Evolutionary conservation across 768 basidiomycete species (phyloP), one percentile per base, ranked within the genome.

Genomic region (Rhizopogon vulgaris): DNA sequence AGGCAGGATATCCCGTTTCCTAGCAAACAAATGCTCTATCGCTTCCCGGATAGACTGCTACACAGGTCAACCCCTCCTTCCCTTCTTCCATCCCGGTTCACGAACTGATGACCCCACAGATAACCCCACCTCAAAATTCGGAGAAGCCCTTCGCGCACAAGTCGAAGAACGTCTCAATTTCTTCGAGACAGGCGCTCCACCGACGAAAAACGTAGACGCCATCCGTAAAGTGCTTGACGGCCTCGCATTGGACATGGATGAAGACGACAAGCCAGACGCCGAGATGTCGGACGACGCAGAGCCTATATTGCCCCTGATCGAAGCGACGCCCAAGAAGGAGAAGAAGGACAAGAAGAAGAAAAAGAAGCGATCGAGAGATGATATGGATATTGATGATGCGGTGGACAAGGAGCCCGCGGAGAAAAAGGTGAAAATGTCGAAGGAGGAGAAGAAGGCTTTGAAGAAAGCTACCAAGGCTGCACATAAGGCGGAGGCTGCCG

Each of bases 11-110:
- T 96, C 94, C 3, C 86, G 95, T n/a, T 98, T 97, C 81, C 77
- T 98, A 7, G 95, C 95, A 37, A 98, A 98, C 79, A 98, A 98
- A 71, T 94, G 92, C 65, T 94, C 94, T 51, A 97, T 98, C 60
- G 95, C 95, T 2, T 90, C 92, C 14, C 80, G 95, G 50, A 97
- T 98, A 70, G 95, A 98, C 67, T 97, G 94, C 69, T 98, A 89
- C 65, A 77, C 86, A 2, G 90, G 90, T 88, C 60, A 50, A 79
- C 61, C 12, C 11, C 30, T 3, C 34, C 18, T 15, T 14, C 18
- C 18, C 11, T 6, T 6, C 32, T 12, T 34, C 32, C 12, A 12
- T 34, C 4, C 12, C 9, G 7, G 12, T 42, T 47, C 10, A 38
- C 34, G 3, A 0, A 22, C 27, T 17, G 1, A 45, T 12, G 39